Base-by-base conservation (phyloP, 768 basidiomycete species). In the Tylopilus vinaceipallidus region DNA sequence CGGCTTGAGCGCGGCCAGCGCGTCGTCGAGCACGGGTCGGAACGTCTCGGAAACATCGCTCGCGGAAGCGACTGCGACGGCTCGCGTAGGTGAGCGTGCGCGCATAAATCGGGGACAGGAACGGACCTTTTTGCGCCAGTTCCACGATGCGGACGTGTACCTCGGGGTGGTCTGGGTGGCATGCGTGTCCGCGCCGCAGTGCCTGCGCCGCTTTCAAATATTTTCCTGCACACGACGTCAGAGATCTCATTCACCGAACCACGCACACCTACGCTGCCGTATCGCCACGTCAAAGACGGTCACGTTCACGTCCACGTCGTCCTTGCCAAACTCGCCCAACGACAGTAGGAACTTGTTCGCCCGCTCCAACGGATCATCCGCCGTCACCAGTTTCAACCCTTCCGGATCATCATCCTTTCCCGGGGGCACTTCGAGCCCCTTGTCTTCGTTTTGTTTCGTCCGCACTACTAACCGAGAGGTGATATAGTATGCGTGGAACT, bases 391-490 rank as follows among this genome's bases (percentile, higher is more conserved):
- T 60, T 89, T 86, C 38, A 78, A 60, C 20, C 95, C 95, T 17
- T 88, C 83, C 0, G 90, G 89, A 62, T 95, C 94, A 3, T 91
- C 88, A 58, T 95, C 92, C 64, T 83, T 88, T 11, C 71, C 47
- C 3, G 74, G 62, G 5, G 65, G 63, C 1, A 71, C 65, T 36
- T 88, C 85, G 0, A 88, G 76, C 23, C 88, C 88, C 62, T 83
- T 86, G 70, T 92, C 88, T 54, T 85, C 84, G 20, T 65, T 69
- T 9, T 72, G 62, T 20, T 67, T 64, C 38, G 71, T 58, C 19
- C 74, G 65, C 23, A 49, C 58, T 53, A 42, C 35, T 45, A 54
- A 54, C 42, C 63, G 36, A 42, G 47, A 32, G 22, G 48, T 54
- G 51, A 59, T 53, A 36, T 44, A 45, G 42, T 49, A 51, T 23